phyloP scores from a whole-genome alignment of 2,329 filamentous ascomycete species.

The Cladosporium austrohemisphaericum region DNA sequence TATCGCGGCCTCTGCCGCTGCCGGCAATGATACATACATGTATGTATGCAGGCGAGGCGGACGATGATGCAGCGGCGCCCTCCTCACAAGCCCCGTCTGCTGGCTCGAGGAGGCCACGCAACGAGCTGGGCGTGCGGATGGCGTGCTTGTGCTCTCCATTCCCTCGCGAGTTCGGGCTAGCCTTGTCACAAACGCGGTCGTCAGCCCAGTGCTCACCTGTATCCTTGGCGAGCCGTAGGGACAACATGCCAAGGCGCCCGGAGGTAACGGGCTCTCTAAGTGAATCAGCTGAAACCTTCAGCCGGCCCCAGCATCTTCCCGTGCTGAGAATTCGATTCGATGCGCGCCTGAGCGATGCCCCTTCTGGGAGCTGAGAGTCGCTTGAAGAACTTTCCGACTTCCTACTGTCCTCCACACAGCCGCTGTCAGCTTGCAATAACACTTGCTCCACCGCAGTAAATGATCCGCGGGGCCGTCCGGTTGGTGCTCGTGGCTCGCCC shows the following conservation, averaged over 20 bases:
- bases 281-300: conserved; percentile 8
- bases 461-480: too few relatives aligned
- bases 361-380: background rate
- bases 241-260: background rate
- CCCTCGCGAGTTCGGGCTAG: background rate
- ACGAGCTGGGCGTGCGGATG: background rate
- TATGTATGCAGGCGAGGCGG: too few relatives aligned
- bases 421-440: too few relatives aligned
- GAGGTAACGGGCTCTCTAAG: background rate
- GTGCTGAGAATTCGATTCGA: conserved; percentile 3
- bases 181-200: conserved; percentile 5
- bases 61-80: too few relatives aligned
- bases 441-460: too few relatives aligned
- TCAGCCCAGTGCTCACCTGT: background rate
- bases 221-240: conserved; percentile 2
- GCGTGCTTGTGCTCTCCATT: conserved; percentile 6
- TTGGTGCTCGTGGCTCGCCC: background rate
- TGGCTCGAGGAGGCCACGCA: background rate
- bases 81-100: too few relatives aligned
- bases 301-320: too few relatives aligned
- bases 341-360: too few relatives aligned
- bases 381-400: background rate
- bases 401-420: too few relatives aligned
- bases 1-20: too few relatives aligned
- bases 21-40: too few relatives aligned